Conservation (phyloP, 495 filamentous ascomycete species). For the Podospora australis region DNA sequence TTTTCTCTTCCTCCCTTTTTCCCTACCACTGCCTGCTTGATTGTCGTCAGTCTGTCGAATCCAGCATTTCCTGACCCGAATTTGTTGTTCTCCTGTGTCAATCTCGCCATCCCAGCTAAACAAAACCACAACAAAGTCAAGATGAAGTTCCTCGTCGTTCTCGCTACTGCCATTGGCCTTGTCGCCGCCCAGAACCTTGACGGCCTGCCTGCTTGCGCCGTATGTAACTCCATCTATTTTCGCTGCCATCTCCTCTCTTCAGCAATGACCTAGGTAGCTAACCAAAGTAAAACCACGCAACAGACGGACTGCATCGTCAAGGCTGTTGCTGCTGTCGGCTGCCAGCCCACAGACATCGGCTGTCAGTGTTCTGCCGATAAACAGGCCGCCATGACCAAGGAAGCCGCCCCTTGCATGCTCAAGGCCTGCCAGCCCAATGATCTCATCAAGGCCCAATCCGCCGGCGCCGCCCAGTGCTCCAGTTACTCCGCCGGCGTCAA, state of each 20-base stretch:
- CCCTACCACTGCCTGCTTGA: too few species aligned
- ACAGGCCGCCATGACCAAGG: slow-evolving; percentile 12
- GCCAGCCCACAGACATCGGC: slow-evolving; percentile 15
- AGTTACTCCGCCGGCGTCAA: slow-evolving; percentile 10
- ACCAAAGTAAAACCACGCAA: not conserved
- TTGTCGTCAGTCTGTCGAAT: too few species aligned
- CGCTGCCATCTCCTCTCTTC: not conserved
- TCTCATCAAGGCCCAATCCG: slow-evolving; percentile 19
- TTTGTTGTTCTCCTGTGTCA: too few species aligned
- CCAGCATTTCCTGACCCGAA: too few species aligned
- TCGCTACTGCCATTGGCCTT: slow-evolving; percentile 14
- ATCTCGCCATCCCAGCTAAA: too few species aligned
- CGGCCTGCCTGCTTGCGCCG: slow-evolving; percentile 32
- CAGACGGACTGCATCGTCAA: slow-evolving; percentile 23
- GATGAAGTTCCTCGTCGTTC: slow-evolving; percentile 26
- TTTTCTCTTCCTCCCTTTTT: too few species aligned
- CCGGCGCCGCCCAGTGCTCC: slow-evolving; percentile 18
- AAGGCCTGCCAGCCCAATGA: slow-evolving; percentile 9
- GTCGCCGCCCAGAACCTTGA: slow-evolving; percentile 26
- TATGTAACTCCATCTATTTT: slow-evolving; percentile 10
- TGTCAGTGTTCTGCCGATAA: slow-evolving; percentile 26
- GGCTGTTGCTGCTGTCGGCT: slow-evolving; percentile 24
- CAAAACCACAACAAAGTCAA: too few species aligned
- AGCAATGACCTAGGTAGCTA: too few species aligned
- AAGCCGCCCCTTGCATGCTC: slow-evolving; percentile 20